A percentile compares a stretch with the other conserved stretches of the same genome.
phyloP scores from a whole-genome alignment of 306 rosid genomes.

The Geum urbanum region DNA sequence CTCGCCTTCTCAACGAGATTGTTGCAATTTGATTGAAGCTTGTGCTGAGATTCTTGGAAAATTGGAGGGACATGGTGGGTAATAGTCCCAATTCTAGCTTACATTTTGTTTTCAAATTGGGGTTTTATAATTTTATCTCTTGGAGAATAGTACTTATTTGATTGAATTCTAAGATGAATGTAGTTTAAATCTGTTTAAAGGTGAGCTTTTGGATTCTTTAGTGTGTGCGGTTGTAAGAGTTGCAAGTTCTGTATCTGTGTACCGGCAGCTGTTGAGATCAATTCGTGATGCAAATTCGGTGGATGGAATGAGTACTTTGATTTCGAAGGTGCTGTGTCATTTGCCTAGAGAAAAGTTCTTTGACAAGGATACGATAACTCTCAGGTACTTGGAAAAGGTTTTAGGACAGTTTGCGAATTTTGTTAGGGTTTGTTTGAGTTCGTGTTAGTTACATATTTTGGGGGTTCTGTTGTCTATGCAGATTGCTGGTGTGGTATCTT shows the following conservation, averaged over 20 bases:
- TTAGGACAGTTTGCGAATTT: neutral
- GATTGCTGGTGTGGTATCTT: slow-evolving; percentile 33
- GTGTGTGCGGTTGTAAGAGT: slow-evolving; percentile 23
- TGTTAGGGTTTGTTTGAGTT: neutral
- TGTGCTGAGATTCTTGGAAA: slow-evolving; percentile 26
- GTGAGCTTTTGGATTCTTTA: slow-evolving; percentile 22
- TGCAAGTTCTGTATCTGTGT: slow-evolving; percentile 28
- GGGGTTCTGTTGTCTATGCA: slow-evolving; percentile 9
- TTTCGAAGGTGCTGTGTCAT: slow-evolving; percentile 27
- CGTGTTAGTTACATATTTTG: neutral
- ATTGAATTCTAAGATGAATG: neutral
- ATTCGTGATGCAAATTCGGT: slow-evolving; percentile 16
- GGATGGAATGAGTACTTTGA: slow-evolving; percentile 5
- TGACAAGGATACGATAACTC: slow-evolving; percentile 19
- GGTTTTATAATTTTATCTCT: neutral
- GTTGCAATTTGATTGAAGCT: slow-evolving; percentile 21
- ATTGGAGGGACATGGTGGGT: slow-evolving; percentile 31
- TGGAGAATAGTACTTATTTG: neutral
- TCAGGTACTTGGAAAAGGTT: slow-evolving; percentile 26
- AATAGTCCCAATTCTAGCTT: neutral
- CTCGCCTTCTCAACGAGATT: slow-evolving; percentile 27
- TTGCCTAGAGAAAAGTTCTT: slow-evolving; percentile 13
- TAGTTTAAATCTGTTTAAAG: slow-evolving; percentile 19
- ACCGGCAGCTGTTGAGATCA: slow-evolving; percentile 13
- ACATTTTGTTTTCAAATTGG: neutral